Conservation (phyloP, 345 rosid genomes). For the Acer saccharum region DNA sequence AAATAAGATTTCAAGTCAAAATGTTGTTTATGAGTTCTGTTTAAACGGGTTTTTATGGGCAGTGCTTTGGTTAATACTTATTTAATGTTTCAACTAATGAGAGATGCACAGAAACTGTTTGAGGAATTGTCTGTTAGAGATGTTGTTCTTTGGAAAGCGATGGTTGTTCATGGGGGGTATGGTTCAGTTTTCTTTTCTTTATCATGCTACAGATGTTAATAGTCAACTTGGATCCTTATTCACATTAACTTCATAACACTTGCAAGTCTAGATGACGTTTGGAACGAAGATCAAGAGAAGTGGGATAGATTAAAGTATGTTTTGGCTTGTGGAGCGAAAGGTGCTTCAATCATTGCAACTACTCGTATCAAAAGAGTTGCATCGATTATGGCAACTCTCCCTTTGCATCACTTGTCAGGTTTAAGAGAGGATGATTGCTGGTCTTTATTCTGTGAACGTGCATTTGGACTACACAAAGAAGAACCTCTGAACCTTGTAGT, state of each 20-base stretch:
- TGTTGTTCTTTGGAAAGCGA: no score
- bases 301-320: slow-evolving; percentile 17
- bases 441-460: not conserved
- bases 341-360: slow-evolving; percentile 8
- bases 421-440: slow-evolving; percentile 10
- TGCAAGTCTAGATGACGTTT: slow-evolving; percentile 13
- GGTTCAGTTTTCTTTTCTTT: no score
- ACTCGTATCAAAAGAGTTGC: slow-evolving; percentile 10
- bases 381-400: slow-evolving; percentile 4
- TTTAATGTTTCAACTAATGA: no score
- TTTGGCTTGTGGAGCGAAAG: not conserved
- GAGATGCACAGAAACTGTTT: no score
- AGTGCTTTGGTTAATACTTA: no score
- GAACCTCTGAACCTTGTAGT: not conserved
- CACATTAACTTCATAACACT: no score
- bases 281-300: slow-evolving; percentile 16
- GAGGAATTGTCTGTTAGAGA: no score
- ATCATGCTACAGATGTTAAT: no score
- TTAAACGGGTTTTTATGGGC: no score
- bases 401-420: not conserved
- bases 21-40: not conserved
- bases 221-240: no score
- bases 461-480: slow-evolving; percentile 12
- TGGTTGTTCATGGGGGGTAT: no score
- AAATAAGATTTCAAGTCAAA: not conserved